Conservation (phyloP, 1,139 yeast species). For the Yamadazyma dendronema region DNA sequence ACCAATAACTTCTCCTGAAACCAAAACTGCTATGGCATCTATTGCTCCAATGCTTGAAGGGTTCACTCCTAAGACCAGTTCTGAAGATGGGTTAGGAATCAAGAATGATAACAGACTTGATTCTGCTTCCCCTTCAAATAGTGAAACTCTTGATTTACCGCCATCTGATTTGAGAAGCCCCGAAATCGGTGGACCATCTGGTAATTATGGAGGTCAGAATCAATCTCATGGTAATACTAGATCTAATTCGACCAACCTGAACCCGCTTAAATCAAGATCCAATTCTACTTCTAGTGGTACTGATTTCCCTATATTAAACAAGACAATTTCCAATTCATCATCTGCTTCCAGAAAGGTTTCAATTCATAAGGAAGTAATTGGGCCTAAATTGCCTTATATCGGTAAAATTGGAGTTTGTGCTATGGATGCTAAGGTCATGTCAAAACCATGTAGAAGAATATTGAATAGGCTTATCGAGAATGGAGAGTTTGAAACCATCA, state of each 20-base stretch:
- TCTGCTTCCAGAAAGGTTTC: constrained; percentile 48
- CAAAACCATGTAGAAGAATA: constrained; percentile 93
- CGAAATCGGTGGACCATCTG: background rate
- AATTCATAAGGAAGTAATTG: constrained; percentile 39
- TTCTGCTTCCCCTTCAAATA: background rate
- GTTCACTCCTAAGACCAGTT: constrained; percentile 69
- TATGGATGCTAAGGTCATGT: constrained; percentile 94
- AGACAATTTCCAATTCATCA: constrained; percentile 41
- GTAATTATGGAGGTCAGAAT: background rate
- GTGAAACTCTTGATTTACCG: background rate
- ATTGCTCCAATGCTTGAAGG: constrained; percentile 75
- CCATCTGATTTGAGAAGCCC: background rate
- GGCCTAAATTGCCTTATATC: constrained; percentile 63
- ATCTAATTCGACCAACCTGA: constrained; percentile 5
- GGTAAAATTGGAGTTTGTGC: constrained; percentile 99
- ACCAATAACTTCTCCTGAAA: constrained; percentile 22
- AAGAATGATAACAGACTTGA: constrained; percentile 2
- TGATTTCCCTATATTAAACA: constrained; percentile 25
- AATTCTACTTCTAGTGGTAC: constrained; percentile 23
- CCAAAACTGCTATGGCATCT: constrained; percentile 67
- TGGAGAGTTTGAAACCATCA: constrained; percentile 95
- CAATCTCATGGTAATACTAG: background rate
- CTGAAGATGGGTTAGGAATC: constrained; percentile 36
- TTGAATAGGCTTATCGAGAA: constrained; percentile 83
- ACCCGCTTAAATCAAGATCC: constrained; percentile 19